Base-by-base conservation (phyloP, 305 asterid genomes). In the Fraxinus baroniana region DNA sequence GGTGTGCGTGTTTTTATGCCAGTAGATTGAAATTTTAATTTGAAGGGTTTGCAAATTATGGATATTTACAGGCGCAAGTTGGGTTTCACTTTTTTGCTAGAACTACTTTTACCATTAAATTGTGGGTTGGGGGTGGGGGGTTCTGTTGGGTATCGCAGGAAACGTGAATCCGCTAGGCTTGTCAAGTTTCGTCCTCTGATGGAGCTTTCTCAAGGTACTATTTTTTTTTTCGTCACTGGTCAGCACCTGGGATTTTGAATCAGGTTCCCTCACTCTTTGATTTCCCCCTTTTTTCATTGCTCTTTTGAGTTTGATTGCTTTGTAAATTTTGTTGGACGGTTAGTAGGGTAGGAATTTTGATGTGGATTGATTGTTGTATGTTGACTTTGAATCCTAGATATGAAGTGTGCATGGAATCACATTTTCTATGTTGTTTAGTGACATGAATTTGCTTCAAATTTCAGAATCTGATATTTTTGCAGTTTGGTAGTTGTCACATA, bases 221-320 rank as follows among this genome's bases (percentile, higher is more conserved):
- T 24, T 24, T 24, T 24, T 0, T 1, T 37, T 37, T 17, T 33
- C 78, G n/a, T 22, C 17, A 76, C 37, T n/a, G 10, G 8, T 76
- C 22, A 79, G 17, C 22, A 3, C 20, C 20, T 8, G 44, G 82
- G 87, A 84, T 84, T 79, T 77, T 68, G 77, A 52, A 35, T 55
- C 28, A 28, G 86, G 76, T 22, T 36, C 55, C n/a, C 7, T 26
- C 15, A 22, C 78, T 66, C 32, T 74, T 22, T 15, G 26, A 24
- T 78, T 52, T 75, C 35, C 70, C 37, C 26, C 35, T 39, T 4
- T 78, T 5, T 13, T 20, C 8, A 22, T 8, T 26, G 52, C 77
- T 39, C 18, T 33, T 41, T 30, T 1, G 24, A 66, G 55, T 74
- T 49, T 30, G 26, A 74, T 33, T 22, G 20, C 5, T 41, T 78